Conservation (phyloP, 495 filamentous ascomycete species). For the Bathelium albidoporum region DNA sequence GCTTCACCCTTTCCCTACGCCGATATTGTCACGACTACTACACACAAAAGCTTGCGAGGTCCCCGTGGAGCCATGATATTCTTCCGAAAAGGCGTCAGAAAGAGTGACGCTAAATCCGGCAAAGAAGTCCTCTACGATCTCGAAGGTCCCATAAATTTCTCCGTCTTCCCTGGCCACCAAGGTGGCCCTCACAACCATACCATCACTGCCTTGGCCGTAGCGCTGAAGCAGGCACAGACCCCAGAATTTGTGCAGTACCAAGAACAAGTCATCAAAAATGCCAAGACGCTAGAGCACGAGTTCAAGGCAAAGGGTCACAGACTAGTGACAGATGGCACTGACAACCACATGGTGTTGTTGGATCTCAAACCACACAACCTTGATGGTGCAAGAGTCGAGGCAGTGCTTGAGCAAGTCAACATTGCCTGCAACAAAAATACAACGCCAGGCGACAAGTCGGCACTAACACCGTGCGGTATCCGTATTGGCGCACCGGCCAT, state of each 20-base stretch:
- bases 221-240: constrained; percentile 83
- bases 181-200: constrained; percentile 98
- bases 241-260: constrained; percentile 87
- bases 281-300: constrained; percentile 69
- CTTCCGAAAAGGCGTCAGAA: constrained; percentile 82
- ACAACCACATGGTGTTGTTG: constrained; percentile 93
- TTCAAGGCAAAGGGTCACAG: constrained; percentile 76
- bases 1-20: constrained; percentile 80
- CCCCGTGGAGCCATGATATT: constrained; percentile 97
- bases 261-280: constrained; percentile 73
- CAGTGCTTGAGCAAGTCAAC: constrained; percentile 85
- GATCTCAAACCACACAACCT: constrained; percentile 86
- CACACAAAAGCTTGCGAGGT: constrained; percentile 91
- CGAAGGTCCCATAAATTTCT: constrained; percentile 86
- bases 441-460: constrained; percentile 88
- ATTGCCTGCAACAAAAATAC: constrained; percentile 99
- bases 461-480: constrained; percentile 81
- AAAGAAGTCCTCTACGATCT: constrained; percentile 72
- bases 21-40: constrained; percentile 96
- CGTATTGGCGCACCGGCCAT: constrained; percentile 92
- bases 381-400: constrained; percentile 89
- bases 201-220: constrained; percentile 88
- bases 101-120: constrained; percentile 75
- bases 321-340: constrained; percentile 85
- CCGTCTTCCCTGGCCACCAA: constrained; percentile 98